Evolutionary conservation across 2,329 filamentous ascomycete genomes (phyloP), one percentile per base, ranked within the genome.

Genomic region (Akanthomyces lecanii): DNA sequence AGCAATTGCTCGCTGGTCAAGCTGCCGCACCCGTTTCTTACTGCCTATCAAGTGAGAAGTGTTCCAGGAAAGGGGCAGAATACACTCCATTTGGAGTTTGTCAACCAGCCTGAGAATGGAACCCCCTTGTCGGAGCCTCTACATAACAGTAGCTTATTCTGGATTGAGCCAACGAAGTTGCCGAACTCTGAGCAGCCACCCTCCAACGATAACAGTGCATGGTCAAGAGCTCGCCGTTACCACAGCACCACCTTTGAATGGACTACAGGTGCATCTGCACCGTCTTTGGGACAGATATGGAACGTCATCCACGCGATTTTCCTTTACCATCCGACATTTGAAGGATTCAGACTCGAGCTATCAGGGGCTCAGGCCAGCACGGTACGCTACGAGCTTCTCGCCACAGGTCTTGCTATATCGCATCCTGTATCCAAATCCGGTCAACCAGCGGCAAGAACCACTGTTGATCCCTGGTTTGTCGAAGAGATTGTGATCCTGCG

Each of bases 141-240:
- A 12, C 57, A 60, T 66, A 74, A 67, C 67, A 67, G 72, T 50
- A 65, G 66, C 10, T 66, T 77, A 64, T 75, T 69, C 69, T 75
- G 76, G 66, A 71, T 71, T 28, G 73, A 76, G 63, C 75, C 74
- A 42, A 63, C 70, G 30, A 70, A 72, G 59, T 73, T 75, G 38
- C 76, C 75, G 65, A 75, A 74, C n/a, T 75, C 73, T 71, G 74
- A 76, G 66, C 70, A 74, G 3, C 76, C 76, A 10, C 69, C 75
- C 54, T 74, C 74, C 62, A 78, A 78, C 62, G 79, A 80, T 71
- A 81, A 81, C 70, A 82, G 78, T n/a, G 72, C 78, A 51, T 83
- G 81, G 80, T 81, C 77, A 16, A 73, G 79, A 16, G 77, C 81
- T 1, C 74, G 81, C 36, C 78, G 81, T 57, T 79, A 77, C 8